Evolutionary conservation across 306 rosid species (phyloP).

Genomic region (Trifolium repens): DNA sequence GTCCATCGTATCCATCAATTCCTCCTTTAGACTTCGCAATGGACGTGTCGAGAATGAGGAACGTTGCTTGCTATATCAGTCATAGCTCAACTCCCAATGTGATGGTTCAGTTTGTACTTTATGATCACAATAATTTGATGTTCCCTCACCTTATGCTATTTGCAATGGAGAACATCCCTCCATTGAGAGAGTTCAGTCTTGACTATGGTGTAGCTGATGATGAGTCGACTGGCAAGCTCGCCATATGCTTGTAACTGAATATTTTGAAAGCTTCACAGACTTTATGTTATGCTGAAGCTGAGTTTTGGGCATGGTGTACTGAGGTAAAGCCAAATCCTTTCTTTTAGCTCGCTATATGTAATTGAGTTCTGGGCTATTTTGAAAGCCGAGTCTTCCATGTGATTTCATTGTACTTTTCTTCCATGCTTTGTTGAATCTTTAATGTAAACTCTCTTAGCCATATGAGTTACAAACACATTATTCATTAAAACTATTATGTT

Average conservation of each 20-base stretch:
- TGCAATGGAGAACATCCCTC: slow-evolving; percentile 96
- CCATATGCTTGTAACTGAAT: slow-evolving; percentile 80
- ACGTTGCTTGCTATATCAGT: slow-evolving; percentile 94
- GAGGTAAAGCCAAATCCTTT: slow-evolving; percentile 56
- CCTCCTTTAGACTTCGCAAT: slow-evolving; percentile 92
- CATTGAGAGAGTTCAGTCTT: slow-evolving; percentile 97
- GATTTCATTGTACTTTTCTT: not conserved
- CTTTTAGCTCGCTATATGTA: not conserved
- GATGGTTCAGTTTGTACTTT: slow-evolving; percentile 81
- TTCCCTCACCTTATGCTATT: slow-evolving; percentile 96
- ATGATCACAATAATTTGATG: slow-evolving; percentile 91
- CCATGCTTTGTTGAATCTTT: slow-evolving; percentile 12
- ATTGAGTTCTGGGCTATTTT: not conserved
- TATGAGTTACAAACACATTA: slow-evolving; percentile 3
- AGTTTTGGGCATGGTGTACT: slow-evolving; percentile 44
- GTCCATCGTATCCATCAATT: slow-evolving; percentile 77
- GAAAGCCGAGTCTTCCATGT: not conserved
- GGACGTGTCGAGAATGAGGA: slow-evolving; percentile 95
- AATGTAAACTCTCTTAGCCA: slow-evolving; percentile 20
- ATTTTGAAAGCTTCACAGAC: slow-evolving; percentile 42
- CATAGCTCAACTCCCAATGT: slow-evolving; percentile 88
- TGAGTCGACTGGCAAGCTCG: slow-evolving; percentile 74
- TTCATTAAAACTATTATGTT: slow-evolving; percentile 21
- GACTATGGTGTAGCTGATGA: slow-evolving; percentile 88
- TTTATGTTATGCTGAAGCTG: slow-evolving; percentile 50